These are phyloP conservation scores for Lichina pygmaea DNA, from an alignment of 495 filamentous ascomycete species.

Conservation along the genomic window DNA sequence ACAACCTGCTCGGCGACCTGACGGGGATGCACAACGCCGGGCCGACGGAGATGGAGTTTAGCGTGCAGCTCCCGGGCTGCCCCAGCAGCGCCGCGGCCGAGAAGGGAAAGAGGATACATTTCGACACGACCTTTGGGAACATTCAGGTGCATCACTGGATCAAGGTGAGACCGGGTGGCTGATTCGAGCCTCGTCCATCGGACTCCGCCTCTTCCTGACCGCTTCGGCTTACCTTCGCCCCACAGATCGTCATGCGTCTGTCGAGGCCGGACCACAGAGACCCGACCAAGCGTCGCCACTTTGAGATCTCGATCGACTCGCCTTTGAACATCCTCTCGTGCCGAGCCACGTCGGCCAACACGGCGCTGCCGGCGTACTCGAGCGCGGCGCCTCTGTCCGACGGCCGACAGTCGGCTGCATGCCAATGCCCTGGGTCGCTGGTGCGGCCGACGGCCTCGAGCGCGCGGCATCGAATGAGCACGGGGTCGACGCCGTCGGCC, in stretches of 20 bases:
- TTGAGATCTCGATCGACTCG: constrained; percentile 96
- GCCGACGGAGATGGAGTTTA: constrained; percentile 93
- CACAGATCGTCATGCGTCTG: constrained; percentile 82
- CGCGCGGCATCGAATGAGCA: background rate
- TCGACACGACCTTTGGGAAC: constrained; percentile 86
- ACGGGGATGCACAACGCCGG: constrained; percentile 38
- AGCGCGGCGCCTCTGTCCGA: constrained; percentile 17
- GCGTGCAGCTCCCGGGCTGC: constrained; percentile 80
- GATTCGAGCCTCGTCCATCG: too few species aligned
- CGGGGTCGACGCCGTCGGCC: too few species aligned
- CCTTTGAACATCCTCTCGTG: constrained; percentile 92
- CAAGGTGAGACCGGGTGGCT: constrained; percentile 60
- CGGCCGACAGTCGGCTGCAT: constrained; percentile 26
- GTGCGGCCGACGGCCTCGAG: constrained; percentile 9
- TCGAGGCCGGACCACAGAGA: constrained; percentile 66
- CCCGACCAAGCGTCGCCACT: constrained; percentile 64
- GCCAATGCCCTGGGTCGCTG: constrained; percentile 52
- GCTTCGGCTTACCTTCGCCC: background rate
- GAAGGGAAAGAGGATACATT: constrained; percentile 63
- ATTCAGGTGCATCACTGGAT: constrained; percentile 98
- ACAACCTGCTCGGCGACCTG: constrained; percentile 65
- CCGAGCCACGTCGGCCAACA: constrained; percentile 77
- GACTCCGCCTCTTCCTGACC: background rate
- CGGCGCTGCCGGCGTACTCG: constrained; percentile 62
- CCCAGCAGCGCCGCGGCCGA: constrained; percentile 16